Evolutionary conservation across 495 filamentous ascomycete genomes (phyloP), one percentile per base, ranked within the genome.

Genomic region (Aspergillus campestris): DNA sequence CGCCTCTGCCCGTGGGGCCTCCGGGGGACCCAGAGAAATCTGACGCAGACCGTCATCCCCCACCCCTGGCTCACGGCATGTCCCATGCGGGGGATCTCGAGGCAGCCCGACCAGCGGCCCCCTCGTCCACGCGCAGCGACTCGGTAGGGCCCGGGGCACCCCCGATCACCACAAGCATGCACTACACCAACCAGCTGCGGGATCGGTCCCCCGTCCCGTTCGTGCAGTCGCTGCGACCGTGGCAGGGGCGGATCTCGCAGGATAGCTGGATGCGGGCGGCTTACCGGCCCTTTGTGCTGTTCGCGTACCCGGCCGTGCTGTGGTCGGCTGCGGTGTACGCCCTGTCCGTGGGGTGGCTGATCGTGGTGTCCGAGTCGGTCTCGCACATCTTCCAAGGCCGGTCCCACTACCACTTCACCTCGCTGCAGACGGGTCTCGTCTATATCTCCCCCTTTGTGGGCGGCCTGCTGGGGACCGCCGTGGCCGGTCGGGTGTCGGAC

Each of bases 331-430:
- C 86, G 0, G 81, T 96, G 29, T 98, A 98, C 61, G 69, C 89
- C 0, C 80, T 92, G 51, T 89, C 86, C 5, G 78, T 96, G n/a
- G 90, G 91, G 12, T 96, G 91, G 92, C 71, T 98, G 36, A 95
- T 98, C 48, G 86, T 96, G 28, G 78, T 96, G 9, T 96, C 92
- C 1, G 89, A 96, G 63, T 83, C 83, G 0, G 80, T 95, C 1
- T 78, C 86, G 0, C 70, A 77, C 36, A 86, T 94, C 50, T 96
- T 83, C 65, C 78, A 85, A 42, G 71, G 77, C 41, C 60, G 56
- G 6, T 67, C 73, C 0, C 64, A 70, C 6, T 95, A 96, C 65
- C 71, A 87, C 40, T 95, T 98, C 63, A 81, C 74, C 32, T 71
- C 88, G 3, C 69, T 95, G 1, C 79, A 83, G 40, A 85, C 86